Conservation (phyloP, 768 basidiomycete species). For the Boletus rufocinnamomeus region DNA sequence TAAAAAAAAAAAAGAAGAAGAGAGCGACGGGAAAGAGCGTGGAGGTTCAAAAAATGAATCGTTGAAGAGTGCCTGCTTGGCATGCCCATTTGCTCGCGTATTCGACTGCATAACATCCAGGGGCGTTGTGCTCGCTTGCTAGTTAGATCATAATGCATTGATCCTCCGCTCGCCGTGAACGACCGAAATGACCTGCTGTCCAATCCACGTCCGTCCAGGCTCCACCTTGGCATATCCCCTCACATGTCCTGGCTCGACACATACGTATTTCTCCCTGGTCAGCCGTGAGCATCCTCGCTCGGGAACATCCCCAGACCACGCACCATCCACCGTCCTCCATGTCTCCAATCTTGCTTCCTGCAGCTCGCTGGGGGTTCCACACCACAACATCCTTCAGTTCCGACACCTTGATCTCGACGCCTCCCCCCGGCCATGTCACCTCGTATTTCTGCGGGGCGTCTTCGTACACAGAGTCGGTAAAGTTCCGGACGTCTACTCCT, state of each 20-base stretch:
- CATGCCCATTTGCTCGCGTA: background rate
- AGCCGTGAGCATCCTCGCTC: constrained; percentile 2
- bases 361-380: constrained; percentile 86
- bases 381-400: constrained; percentile 81
- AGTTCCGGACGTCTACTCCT: constrained; percentile 63
- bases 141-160: background rate
- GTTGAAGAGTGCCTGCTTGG: background rate
- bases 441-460: constrained; percentile 56
- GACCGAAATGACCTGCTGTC: constrained; percentile 67
- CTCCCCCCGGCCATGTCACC: constrained; percentile 60
- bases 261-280: constrained; percentile 77
- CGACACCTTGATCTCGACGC: constrained; percentile 51
- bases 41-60: background rate
- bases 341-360: constrained; percentile 75
- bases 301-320: constrained; percentile 24
- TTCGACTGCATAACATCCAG: background rate
- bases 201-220: constrained; percentile 72
- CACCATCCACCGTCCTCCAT: constrained; percentile 92
- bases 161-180: constrained; percentile 33
- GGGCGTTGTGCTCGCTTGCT: background rate
- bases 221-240: constrained; percentile 65
- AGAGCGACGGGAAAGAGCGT: constrained; percentile 2
- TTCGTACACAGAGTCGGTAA: constrained; percentile 80
- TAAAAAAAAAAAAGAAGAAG: background rate
- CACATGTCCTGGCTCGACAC: constrained; percentile 90